Base-by-base conservation (phyloP, 805 yeast genomes). In the Candida gorgasii region DNA sequence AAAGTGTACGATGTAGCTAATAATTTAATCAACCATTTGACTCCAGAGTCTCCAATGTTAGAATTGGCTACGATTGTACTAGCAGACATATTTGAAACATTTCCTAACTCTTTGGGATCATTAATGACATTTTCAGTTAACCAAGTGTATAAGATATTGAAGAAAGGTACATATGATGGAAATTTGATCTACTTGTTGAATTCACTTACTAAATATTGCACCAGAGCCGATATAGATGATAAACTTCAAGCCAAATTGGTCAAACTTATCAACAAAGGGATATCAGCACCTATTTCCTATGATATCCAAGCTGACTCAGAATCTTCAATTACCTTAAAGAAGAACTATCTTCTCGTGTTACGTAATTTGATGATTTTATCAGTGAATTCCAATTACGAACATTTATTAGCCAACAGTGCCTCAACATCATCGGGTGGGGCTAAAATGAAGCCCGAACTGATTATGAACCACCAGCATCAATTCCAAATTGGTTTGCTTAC, bases 361-460 rank as follows among this genome's bases (percentile, higher is more conserved):
- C 65, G 62, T 36, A 63, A 65, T 40, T 36, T 69, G 6, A 52
- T 67, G 23, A 36, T 67, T 1, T 54, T 71, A n/a, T 52, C 63
- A 11, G 56, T 61, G 1, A 48, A 65, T 12, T 51, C 73, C 5
- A 59, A 68, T 50, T 69, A 70, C 47, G 73, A 69, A 46, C 51
- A 52, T 29, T 53, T 70, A 28, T 52, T 70, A 29, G 63, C 71
- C 9, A 40, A 52, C 11, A 67, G 73, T 2, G 54, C 70, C 1
- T 62, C 73, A 1, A 47, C 58, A 5, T 48, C 67, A 3, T 54
- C 67, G 0, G 59, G 69, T 1, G 67, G 70, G 5, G 59, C 72
- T 3, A 70, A 68, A 48, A 44, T 67, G 61, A 68, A 68, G 38
- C 75, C 76, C 0, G 75, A 70, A 42, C 51, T 65, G 2, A 57